Evolutionary conservation across 306 rosid genomes (phyloP).

Genomic region (Dryas octopetala): DNA sequence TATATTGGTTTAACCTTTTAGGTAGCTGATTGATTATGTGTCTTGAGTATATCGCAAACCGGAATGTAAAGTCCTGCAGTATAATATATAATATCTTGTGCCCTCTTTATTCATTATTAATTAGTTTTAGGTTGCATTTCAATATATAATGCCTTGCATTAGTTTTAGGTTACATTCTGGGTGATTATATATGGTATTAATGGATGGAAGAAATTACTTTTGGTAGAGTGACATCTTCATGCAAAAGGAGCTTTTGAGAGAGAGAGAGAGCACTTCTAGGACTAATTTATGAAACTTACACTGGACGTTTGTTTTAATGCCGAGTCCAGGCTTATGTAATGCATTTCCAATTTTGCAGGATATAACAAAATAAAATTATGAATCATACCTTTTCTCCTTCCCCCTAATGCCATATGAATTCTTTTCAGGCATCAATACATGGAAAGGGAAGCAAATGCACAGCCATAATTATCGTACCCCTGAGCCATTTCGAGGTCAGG

Average conservation of each 20-base stretch:
- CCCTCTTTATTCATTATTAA: too few species aligned
- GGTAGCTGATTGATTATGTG: not conserved
- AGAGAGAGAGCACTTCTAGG: too few species aligned
- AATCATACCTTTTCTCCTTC: not conserved
- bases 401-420: not conserved
- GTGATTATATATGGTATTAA: not conserved
- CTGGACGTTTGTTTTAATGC: not conserved
- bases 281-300: too few species aligned
- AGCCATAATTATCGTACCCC: conserved; percentile 73
- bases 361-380: not conserved
- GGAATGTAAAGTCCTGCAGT: too few species aligned
- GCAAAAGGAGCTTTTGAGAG: too few species aligned
- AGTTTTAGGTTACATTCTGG: too few species aligned
- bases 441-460: conserved; percentile 69
- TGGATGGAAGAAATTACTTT: not conserved
- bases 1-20: not conserved
- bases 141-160: too few species aligned
- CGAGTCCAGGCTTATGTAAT: too few species aligned
- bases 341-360: too few species aligned
- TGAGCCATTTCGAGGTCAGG: conserved; percentile 58
- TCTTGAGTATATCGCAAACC: not conserved
- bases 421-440: conserved; percentile 45
- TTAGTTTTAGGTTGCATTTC: too few species aligned
- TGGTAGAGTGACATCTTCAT: not conserved
- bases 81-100: too few species aligned